Evolutionary conservation across 2,329 filamentous ascomycete species (phyloP).

Genomic region (Hypomyces perniciosus): DNA sequence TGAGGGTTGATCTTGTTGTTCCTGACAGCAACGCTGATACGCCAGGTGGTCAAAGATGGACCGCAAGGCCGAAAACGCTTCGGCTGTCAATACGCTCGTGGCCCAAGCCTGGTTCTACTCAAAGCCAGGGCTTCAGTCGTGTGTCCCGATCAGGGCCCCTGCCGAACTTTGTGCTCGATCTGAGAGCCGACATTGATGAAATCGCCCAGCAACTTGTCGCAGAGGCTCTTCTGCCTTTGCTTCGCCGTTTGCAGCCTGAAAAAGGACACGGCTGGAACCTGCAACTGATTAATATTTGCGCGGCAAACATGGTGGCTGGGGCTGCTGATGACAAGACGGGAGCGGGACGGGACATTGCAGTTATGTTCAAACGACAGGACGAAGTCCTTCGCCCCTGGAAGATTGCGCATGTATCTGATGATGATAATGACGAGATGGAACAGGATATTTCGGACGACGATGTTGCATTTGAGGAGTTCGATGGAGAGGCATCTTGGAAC

Average conservation of each 20-base stretch:
- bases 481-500: constrained; percentile 25
- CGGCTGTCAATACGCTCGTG: constrained; percentile 70
- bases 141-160: constrained; percentile 70
- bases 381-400: constrained; percentile 62
- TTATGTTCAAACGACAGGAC: constrained; percentile 76
- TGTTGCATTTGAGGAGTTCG: constrained; percentile 14
- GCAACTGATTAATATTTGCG: constrained; percentile 79
- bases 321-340: constrained; percentile 46
- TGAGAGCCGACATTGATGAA: constrained; percentile 50
- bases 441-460: constrained; percentile 26
- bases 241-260: constrained; percentile 66
- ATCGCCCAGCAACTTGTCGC: constrained; percentile 63
- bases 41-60: constrained; percentile 49
- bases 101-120: constrained; percentile 32
- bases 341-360: constrained; percentile 68
- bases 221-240: constrained; percentile 64
- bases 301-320: constrained; percentile 69
- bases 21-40: constrained; percentile 34
- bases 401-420: constrained; percentile 33
- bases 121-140: constrained; percentile 57
- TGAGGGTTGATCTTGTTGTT: constrained; percentile 69
- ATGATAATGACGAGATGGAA: constrained; percentile 7
- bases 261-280: constrained; percentile 66
- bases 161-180: constrained; percentile 66
- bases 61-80: constrained; percentile 74